Base-by-base conservation (phyloP, 169 alveolate species). In the Cryptosporidium viatorum region DNA sequence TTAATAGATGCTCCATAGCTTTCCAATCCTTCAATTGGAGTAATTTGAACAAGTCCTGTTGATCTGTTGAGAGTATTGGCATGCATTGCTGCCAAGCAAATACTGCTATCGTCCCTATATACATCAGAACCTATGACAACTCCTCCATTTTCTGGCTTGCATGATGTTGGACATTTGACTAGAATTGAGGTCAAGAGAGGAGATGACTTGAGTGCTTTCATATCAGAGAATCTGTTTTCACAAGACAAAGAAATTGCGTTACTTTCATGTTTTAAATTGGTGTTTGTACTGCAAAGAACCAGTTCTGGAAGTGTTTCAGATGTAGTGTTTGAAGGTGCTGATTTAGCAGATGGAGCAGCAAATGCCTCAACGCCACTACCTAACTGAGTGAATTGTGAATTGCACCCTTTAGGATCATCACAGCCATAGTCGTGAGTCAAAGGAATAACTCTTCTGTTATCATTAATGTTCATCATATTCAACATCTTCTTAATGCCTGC, bases 11-110 rank as follows among this genome's bases (percentile, higher is more conserved):
- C 80, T 26, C 89, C 89, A 62, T 80, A 80, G 39, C 69, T 62
- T 12, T 80, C 89, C 35, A 80, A 80, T 2, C 89, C 89, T 31
- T 80, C 89, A 41, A 80, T 80, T 60, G 89, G 89, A 35, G 89
- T 80, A 45, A 80, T 58, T 21, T 80, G 89, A 14, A 65, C 65
- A 23, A 80, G 52, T 26, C 89, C 89, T 14, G 71, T 80, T 2
- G 73, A 62, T 29, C 89, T 80, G 33, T 80, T 80, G 31, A 80
- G 41, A 23, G 89, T 80, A 21, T 80, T 80, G 5, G 89, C 71
- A 31, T 80, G 89, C 89, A 80, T 80, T 12, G 89, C 80, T 2
- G 89, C 55, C 14, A 80, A 31, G 14, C 89, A 80, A 31, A 80
- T 65, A 50, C 89, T 80, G 37, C 89, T 80, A 43, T 80, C 89